Percentiles rank a stretch among this genome's conserved stretches.
phyloP scores from a whole-genome alignment of 176 grass and related monocot genomes.

The Triticum timopheevii region DNA sequence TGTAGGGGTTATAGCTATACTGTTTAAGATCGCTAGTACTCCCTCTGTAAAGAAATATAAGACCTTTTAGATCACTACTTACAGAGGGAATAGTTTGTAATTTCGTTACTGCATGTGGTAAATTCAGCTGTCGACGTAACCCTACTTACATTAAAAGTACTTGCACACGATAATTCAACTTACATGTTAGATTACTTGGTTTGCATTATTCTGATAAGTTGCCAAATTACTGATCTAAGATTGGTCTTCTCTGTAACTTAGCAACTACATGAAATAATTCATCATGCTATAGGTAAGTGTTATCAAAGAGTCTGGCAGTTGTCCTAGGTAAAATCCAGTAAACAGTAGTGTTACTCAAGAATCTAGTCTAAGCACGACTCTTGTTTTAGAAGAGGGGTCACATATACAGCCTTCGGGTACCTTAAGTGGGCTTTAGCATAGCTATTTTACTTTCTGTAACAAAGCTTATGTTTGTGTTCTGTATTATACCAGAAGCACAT shows the following conservation, averaged over 20 bases:
- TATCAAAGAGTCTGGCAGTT: neutral
- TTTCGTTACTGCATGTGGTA: neutral
- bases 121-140: neutral
- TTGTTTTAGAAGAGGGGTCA: slow-evolving; percentile 14
- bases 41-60: too few relatives aligned
- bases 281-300: neutral
- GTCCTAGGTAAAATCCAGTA: neutral
- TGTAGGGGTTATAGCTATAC: neutral
- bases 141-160: neutral
- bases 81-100: neutral
- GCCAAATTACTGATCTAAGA: neutral
- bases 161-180: neutral
- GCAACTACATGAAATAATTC: neutral
- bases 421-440: slow-evolving; percentile 4
- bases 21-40: neutral
- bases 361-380: neutral
- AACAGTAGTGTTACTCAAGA: neutral
- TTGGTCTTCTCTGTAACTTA: slow-evolving; percentile 1
- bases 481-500: slow-evolving; percentile 1
- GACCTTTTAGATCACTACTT: too few relatives aligned
- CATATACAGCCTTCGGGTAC: neutral
- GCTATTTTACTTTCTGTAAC: slow-evolving; percentile 19
- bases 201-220: neutral
- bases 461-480: neutral
- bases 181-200: slow-evolving; percentile 4